Percentiles rank a stretch among this genome's conserved stretches.
These are phyloP conservation scores for Phaeosphaeriaceae sp. DNA, from an alignment of 2,329 filamentous ascomycete species.

Conservation along the genomic window DNA sequence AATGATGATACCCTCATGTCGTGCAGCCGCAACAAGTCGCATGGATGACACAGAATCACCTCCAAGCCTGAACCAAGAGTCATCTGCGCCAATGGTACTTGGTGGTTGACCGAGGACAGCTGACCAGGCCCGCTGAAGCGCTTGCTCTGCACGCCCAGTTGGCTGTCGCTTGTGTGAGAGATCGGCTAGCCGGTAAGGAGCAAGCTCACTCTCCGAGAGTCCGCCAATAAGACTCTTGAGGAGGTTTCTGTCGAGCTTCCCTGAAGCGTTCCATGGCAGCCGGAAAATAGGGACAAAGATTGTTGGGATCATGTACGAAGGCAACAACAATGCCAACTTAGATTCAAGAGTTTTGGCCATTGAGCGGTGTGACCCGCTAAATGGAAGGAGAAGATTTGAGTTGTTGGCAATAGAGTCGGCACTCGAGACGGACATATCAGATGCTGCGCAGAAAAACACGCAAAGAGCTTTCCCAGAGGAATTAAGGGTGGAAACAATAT, in stretches of 20 bases:
- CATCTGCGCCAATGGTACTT: slow-evolving; percentile 37
- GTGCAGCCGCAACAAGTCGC: slow-evolving; percentile 37
- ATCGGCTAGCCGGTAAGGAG: slow-evolving; percentile 36
- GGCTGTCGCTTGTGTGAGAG: slow-evolving; percentile 38
- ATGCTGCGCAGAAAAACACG: slow-evolving; percentile 35
- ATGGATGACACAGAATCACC: slow-evolving; percentile 42
- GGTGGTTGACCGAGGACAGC: slow-evolving; percentile 32
- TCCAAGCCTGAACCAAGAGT: slow-evolving; percentile 43
- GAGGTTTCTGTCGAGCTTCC: slow-evolving; percentile 42
- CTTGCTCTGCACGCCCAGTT: slow-evolving; percentile 33
- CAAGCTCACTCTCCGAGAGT: slow-evolving; percentile 34
- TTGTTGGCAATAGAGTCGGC: slow-evolving; percentile 19
- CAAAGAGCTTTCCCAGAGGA: slow-evolving; percentile 36
- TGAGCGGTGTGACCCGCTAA: slow-evolving; percentile 25
- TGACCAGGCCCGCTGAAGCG: slow-evolving; percentile 37
- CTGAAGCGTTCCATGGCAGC: slow-evolving; percentile 40
- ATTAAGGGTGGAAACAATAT: slow-evolving; percentile 38
- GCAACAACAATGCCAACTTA: slow-evolving; percentile 37
- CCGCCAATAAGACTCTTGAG: slow-evolving; percentile 34
- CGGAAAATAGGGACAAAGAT: slow-evolving; percentile 40
- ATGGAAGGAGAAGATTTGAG: slow-evolving; percentile 39
- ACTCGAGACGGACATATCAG: slow-evolving; percentile 18
- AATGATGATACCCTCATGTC: slow-evolving; percentile 32
- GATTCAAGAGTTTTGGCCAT: slow-evolving; percentile 35
- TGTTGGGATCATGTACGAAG: slow-evolving; percentile 44